Evolutionary conservation across 192 early-diverging fungal species (phyloP), one percentile per base, ranked within the genome.

Genomic region (Geranomyces variabilis): DNA sequence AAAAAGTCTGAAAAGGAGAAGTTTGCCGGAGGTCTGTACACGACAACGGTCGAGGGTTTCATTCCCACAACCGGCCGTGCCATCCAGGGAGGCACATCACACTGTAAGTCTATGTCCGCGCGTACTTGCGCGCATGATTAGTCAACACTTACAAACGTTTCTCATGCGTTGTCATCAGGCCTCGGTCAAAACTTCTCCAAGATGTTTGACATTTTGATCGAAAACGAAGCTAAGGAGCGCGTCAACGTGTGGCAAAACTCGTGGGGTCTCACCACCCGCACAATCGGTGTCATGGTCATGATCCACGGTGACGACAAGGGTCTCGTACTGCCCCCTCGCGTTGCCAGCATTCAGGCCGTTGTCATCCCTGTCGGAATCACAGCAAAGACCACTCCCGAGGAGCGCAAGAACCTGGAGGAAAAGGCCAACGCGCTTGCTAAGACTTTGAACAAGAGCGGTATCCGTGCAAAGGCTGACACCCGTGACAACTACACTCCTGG

Each of bases 161-260:
- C 36, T 41, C 36, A 10, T 41, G 10, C 36, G 5, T 41, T n/a
- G n/a, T n/a, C n/a, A 41, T 41, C 36, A 41, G 36, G 51, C 75
- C 86, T 99, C 75, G 97, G 97, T n/a, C 96, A 99, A 86, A 99
- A 98, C 90, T 99, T 99, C 79, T 90, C 94, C 59, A 98, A 97
- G 80, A 98, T 99, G 97, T 98, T 99, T 79, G 87, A 94, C 71
- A 93, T 99, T 58, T 80, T 88, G 14, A 86, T 97, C 31, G 93
- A 98, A 80, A 92, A 95, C 75, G 93, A 95, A 65, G 86, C 88
- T 45, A 82, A 84, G 69, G 75, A 81, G 69, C 89, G 93, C 77
- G 78, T 88, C 29, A 81, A 92, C 68, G 96, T 96, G 28, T 98
- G 95, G 93, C 97, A 99, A 84, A 97, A 96, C 85, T 96, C 94